phyloP scores from a whole-genome alignment of 1,284 basidiomycete genomes.

The Prillingera fragicola region DNA sequence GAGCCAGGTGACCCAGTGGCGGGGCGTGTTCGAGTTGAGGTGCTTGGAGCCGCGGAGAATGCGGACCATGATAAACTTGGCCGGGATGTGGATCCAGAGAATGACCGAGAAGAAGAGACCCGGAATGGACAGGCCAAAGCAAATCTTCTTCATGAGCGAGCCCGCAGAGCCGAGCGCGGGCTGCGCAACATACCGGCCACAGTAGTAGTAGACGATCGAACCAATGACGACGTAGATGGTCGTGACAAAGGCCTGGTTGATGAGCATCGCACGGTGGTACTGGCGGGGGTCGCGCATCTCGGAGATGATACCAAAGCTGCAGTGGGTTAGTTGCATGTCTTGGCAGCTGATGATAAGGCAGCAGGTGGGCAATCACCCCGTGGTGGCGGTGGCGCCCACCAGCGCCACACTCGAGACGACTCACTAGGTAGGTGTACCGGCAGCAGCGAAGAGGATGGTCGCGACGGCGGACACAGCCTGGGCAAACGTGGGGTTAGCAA shows the following conservation, averaged over 20 bases:
- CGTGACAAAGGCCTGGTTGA: slow-evolving; percentile 34
- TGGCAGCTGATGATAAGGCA: too few species aligned
- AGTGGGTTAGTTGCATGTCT: too few species aligned
- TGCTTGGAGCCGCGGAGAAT: slow-evolving; percentile 30
- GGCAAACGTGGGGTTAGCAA: slow-evolving; percentile 31
- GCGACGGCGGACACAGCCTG: slow-evolving; percentile 42
- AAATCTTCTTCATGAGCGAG: slow-evolving; percentile 42
- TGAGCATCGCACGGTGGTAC: slow-evolving; percentile 29
- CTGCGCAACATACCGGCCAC: slow-evolving; percentile 41
- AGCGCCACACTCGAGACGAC: too few species aligned
- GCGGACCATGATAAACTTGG: slow-evolving; percentile 36
- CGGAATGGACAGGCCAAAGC: slow-evolving; percentile 46
- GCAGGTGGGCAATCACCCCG: too few species aligned
- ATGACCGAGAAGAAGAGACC: slow-evolving; percentile 30
- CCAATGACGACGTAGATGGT: slow-evolving; percentile 36
- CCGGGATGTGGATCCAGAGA: slow-evolving; percentile 28
- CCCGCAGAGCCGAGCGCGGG: slow-evolving; percentile 46
- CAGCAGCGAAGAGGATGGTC: slow-evolving; percentile 40
- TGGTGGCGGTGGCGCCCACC: too few species aligned
- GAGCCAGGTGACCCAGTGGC: slow-evolving; percentile 36
- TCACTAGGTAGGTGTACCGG: slow-evolving; percentile 22
- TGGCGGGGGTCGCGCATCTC: slow-evolving; percentile 34
- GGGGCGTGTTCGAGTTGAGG: slow-evolving; percentile 22
- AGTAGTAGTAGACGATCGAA: slow-evolving; percentile 28
- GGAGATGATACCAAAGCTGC: slow-evolving; percentile 18